A percentile compares a stretch with the other conserved stretches of the same genome.
Evolutionary conservation across 306 rosid species (phyloP).

Genomic region (Vachellia collinsii): DNA sequence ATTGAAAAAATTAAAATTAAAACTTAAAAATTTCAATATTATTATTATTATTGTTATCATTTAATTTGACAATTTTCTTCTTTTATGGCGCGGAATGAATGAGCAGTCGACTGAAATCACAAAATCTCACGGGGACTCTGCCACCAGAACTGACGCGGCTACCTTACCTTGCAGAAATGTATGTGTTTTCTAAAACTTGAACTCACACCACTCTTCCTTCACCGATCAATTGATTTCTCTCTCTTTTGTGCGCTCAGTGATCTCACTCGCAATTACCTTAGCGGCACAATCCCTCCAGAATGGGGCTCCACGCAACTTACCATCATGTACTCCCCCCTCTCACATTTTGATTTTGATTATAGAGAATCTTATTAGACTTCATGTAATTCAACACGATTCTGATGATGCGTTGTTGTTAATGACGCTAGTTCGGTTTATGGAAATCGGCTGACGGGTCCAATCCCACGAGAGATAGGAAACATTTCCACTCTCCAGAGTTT

Average conservation of each 20-base stretch:
- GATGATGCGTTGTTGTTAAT: conserved; percentile 21
- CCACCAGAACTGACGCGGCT: conserved; percentile 52
- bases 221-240: neutral
- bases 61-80: neutral
- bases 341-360: neutral
- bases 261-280: conserved; percentile 59
- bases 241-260: conserved; percentile 47
- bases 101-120: conserved; percentile 46
- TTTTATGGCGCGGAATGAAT: neutral
- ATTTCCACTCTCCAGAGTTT: conserved; percentile 63
- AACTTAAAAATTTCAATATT: too few relatives aligned
- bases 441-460: conserved; percentile 66
- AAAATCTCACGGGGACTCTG: conserved; percentile 56
- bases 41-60: too few relatives aligned
- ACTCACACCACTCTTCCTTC: neutral
- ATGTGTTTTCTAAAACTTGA: conserved; percentile 20
- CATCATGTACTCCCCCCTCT: conserved; percentile 44
- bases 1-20: too few relatives aligned
- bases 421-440: conserved; percentile 56
- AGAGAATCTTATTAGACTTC: neutral
- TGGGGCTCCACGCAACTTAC: conserved; percentile 58
- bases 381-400: conserved; percentile 5
- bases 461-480: conserved; percentile 70
- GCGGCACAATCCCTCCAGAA: conserved; percentile 61
- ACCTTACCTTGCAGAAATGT: conserved; percentile 56